Base-by-base conservation (phyloP, 495 filamentous ascomycete species). In the Hypoxylon perforatum region DNA sequence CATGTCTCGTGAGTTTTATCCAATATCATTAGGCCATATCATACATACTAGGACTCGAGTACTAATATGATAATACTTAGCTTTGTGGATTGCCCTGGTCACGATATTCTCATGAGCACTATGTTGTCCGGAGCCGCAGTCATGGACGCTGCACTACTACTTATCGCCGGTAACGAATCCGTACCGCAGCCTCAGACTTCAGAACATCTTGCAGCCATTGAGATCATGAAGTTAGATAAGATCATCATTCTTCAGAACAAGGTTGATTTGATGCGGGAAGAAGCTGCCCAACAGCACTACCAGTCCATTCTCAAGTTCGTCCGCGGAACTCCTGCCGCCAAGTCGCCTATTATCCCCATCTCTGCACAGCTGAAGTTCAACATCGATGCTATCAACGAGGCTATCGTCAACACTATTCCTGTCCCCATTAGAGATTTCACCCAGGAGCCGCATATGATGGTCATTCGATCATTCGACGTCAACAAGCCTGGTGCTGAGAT, bases 401-500 rank as follows among this genome's bases (percentile, higher is more conserved):
- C 90, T 58, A 92, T 99, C 52, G 90, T 96, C 65, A 90, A 91
- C 64, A 94, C 91, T 73, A 97, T 99, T 63, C 96, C 96, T 17
- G 89, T 98, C 18, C 95, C 95, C 2, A 72, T 89, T 28, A 86
- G 95, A 78, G 92, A 97, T 77, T 98, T 98, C 83, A 84, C 87
- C 57, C 88, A 89, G 64, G 90, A 91, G 41, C 95, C 95, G 23
- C 93, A 96, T 80, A 97, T 99, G 92, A 99, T 99, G 71, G 89
- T 98, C 72, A 99, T 99, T 76, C 91, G 95, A 67, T 97, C 94
- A 4, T 99, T 99, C 77, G 95, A 99, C 73, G 96, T 99, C 68
- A 99, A 99, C 88, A 99, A 99, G 86, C 95, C 95, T 36, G 95
- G 95, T 86, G 93, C 96, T n/a, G 96, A 97, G 81, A 97, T 99